phyloP scores from a whole-genome alignment of 169 alveolate species.

The Ichthyophthirius multifiliis region DNA sequence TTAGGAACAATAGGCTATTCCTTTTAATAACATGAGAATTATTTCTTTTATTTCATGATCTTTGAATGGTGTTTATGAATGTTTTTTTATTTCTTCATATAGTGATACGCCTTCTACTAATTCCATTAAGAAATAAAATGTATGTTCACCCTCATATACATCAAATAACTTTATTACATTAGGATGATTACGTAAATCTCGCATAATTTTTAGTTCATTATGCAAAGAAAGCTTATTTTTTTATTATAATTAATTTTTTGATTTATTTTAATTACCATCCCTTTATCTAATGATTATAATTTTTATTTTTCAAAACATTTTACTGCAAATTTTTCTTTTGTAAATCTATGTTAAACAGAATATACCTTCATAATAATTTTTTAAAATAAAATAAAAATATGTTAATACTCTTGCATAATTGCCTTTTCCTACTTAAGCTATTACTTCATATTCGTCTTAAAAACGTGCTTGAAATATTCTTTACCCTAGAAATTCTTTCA shows the following conservation, averaged over 20 bases:
- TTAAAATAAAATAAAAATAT: background rate
- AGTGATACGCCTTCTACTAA: conserved; percentile 56
- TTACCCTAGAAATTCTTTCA: background rate
- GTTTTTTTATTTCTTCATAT: conserved; percentile 49
- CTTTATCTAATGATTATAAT: background rate
- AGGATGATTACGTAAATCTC: conserved; percentile 54
- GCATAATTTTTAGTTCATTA: conserved; percentile 37
- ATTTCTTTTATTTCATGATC: conserved; percentile 53
- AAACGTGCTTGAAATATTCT: conserved; percentile 11
- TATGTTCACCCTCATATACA: conserved; percentile 52
- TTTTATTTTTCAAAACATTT: conserved; percentile 7
- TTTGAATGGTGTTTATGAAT: conserved; percentile 32
- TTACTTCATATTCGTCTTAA: conserved; percentile 14
- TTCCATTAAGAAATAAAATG: conserved; percentile 60
- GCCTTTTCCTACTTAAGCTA: conserved; percentile 14
- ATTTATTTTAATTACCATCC: background rate
- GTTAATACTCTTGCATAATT: conserved; percentile 16
- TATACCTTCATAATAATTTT: background rate
- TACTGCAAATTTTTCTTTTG: conserved; percentile 26
- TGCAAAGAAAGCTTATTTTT: conserved; percentile 21
- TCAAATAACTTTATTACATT: conserved; percentile 56
- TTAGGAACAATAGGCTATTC: conserved; percentile 57
- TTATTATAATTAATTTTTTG: background rate
- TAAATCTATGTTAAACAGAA: background rate
- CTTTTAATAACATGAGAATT: conserved; percentile 50